Percentiles rank a stretch among this genome's conserved stretches.
These are phyloP conservation scores for Podaxis sp. DNA, from an alignment of 768 basidiomycete species.

Conservation along the genomic window DNA sequence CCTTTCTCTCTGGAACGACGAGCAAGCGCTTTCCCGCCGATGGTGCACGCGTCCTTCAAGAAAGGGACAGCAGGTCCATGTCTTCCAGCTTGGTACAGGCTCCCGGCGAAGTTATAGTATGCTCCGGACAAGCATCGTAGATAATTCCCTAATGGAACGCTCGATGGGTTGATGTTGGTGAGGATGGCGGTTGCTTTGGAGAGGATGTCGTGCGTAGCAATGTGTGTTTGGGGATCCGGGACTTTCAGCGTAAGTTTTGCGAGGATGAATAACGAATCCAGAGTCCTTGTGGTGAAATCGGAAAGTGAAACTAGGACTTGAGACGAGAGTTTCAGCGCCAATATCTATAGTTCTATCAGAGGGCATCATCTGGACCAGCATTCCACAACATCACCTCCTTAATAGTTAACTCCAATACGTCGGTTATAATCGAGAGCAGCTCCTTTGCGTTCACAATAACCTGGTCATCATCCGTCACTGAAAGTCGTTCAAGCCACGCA, in stretches of 20 bases:
- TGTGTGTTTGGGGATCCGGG: conserved; percentile 41
- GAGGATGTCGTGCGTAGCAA: conserved; percentile 42
- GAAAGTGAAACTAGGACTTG: neutral
- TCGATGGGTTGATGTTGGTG: conserved; percentile 16
- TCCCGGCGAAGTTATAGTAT: conserved; percentile 63
- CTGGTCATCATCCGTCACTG: neutral
- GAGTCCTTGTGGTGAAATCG: conserved; percentile 36
- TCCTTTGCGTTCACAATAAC: neutral
- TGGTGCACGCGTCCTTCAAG: conserved; percentile 51
- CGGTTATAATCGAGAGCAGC: conserved; percentile 10
- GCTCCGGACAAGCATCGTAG: conserved; percentile 68
- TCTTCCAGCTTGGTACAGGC: conserved; percentile 62
- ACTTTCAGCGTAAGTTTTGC: conserved; percentile 39
- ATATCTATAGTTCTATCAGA: neutral
- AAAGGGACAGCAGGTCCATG: conserved; percentile 67
- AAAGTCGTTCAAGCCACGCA: conserved; percentile 38
- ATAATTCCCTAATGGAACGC: conserved; percentile 45
- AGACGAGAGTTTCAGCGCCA: neutral
- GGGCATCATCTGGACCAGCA: neutral
- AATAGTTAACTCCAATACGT: neutral
- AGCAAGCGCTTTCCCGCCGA: conserved; percentile 46
- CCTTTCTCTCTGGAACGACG: conserved; percentile 22
- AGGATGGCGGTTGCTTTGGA: conserved; percentile 35
- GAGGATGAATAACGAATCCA: conserved; percentile 55
- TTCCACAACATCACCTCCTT: neutral